phyloP scores from a whole-genome alignment of 1,284 basidiomycete species.

The Papiliotrema flavescens region DNA sequence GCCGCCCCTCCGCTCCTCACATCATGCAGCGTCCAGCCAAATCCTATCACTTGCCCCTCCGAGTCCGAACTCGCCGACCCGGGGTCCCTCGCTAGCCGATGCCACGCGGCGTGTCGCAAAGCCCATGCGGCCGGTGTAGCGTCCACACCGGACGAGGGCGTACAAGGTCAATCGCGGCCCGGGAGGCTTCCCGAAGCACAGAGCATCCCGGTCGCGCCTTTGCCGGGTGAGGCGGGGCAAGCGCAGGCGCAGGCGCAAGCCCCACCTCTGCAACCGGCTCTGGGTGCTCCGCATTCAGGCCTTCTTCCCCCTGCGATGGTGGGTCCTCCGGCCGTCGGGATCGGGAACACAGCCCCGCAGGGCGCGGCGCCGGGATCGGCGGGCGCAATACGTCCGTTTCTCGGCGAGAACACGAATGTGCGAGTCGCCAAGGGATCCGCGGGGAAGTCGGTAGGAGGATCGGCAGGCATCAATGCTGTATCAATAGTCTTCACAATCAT shows the following conservation, averaged over 20 bases:
- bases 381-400: background rate
- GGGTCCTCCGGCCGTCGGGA: too few relatives aligned
- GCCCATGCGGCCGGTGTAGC: background rate
- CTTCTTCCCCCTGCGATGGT: too few relatives aligned
- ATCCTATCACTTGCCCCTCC: slow-evolving; percentile 12
- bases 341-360: too few relatives aligned
- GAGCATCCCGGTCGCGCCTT: slow-evolving; percentile 16
- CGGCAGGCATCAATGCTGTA: background rate
- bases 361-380: background rate
- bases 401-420: background rate
- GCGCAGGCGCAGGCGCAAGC: too few relatives aligned
- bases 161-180: background rate
- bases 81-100: slow-evolving; percentile 9
- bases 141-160: background rate
- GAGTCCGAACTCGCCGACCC: slow-evolving; percentile 5
- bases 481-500: too few relatives aligned
- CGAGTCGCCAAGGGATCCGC: background rate
- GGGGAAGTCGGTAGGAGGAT: background rate
- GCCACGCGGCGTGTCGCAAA: slow-evolving; percentile 6
- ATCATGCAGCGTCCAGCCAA: slow-evolving; percentile 14
- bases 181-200: background rate
- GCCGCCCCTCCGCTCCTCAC: slow-evolving; percentile 4
- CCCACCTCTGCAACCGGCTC: too few relatives aligned
- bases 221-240: slow-evolving; percentile 14
- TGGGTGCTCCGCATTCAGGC: too few relatives aligned